phyloP scores from a whole-genome alignment of 345 rosid genomes.

The Diplotaxis tenuifolia region DNA sequence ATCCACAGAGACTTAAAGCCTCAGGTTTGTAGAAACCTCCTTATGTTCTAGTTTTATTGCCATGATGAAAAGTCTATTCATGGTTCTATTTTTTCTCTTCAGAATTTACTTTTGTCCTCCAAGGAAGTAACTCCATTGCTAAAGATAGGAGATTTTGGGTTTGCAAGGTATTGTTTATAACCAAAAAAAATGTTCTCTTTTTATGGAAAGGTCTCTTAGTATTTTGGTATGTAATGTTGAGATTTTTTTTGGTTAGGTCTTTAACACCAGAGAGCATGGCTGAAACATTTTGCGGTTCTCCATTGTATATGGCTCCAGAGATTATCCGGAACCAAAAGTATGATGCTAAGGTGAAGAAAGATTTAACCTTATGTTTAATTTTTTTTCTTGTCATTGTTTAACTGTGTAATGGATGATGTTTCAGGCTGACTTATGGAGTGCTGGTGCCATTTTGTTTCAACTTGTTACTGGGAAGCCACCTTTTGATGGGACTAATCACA shows the following conservation, averaged over 20 bases:
- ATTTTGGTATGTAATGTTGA: slow-evolving; percentile 1
- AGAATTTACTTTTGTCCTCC: slow-evolving; percentile 72
- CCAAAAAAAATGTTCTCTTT: not conserved
- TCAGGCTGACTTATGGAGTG: slow-evolving; percentile 93
- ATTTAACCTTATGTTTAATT: not conserved
- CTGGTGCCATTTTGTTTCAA: slow-evolving; percentile 79
- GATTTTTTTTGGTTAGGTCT: slow-evolving; percentile 43
- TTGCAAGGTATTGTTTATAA: slow-evolving; percentile 60
- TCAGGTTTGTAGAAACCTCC: slow-evolving; percentile 44
- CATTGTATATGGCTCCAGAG: slow-evolving; percentile 91
- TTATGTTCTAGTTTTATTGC: not conserved
- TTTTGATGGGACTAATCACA: slow-evolving; percentile 64
- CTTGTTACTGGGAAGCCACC: slow-evolving; percentile 83
- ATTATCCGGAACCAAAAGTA: slow-evolving; percentile 73
- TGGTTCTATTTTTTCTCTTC: slow-evolving; percentile 21
- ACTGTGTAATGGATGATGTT: slow-evolving; percentile 6
- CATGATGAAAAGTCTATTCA: not conserved
- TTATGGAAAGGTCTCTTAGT: slow-evolving; percentile 19
- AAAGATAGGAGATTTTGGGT: slow-evolving; percentile 91
- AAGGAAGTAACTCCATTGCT: slow-evolving; percentile 50
- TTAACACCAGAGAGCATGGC: slow-evolving; percentile 66
- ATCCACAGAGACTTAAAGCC: slow-evolving; percentile 88
- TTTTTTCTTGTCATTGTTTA: not conserved
- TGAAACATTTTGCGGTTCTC: slow-evolving; percentile 77
- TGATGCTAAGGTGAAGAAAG: slow-evolving; percentile 74